phyloP scores from a whole-genome alignment of 2,329 filamentous ascomycete species.

The Fusarium pseudocircinatum region DNA sequence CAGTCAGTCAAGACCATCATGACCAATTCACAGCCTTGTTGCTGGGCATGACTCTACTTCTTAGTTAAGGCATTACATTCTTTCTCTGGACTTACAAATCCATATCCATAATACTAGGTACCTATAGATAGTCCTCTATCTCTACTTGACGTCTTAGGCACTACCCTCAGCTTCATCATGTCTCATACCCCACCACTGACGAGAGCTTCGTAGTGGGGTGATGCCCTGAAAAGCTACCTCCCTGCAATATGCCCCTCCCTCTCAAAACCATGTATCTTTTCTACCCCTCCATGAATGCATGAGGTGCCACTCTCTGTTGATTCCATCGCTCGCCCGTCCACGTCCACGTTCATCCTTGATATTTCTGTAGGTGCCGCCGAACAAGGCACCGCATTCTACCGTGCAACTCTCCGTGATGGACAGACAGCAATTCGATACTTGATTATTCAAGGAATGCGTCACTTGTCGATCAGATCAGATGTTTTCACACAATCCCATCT shows the following conservation, averaged over 20 bases:
- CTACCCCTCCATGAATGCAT: conserved; percentile 24
- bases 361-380: conserved; percentile 28
- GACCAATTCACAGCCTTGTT: conserved; percentile 9
- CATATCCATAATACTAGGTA: not conserved
- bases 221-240: conserved; percentile 30
- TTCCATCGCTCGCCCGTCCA: conserved; percentile 5
- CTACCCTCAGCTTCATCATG: not conserved
- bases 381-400: conserved; percentile 29
- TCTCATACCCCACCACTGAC: conserved; percentile 19
- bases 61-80: not conserved
- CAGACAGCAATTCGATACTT: not conserved
- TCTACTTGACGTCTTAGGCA: not conserved
- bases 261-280: conserved; percentile 14
- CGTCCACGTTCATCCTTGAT: not conserved
- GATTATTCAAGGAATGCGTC: not conserved
- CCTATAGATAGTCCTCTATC: not conserved
- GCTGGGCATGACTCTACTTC: not conserved
- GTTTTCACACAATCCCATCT: conserved; percentile 4
- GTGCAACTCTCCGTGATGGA: conserved; percentile 25
- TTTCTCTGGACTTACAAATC: conserved; percentile 1
- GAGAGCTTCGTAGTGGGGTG: conserved; percentile 34
- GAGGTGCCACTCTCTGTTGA: conserved; percentile 27
- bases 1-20: conserved; percentile 1
- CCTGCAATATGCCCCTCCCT: not conserved
- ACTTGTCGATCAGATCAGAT: conserved; percentile 14